Conservation (phyloP, 2,329 filamentous ascomycete species). For the Triangularia verruculosa region DNA sequence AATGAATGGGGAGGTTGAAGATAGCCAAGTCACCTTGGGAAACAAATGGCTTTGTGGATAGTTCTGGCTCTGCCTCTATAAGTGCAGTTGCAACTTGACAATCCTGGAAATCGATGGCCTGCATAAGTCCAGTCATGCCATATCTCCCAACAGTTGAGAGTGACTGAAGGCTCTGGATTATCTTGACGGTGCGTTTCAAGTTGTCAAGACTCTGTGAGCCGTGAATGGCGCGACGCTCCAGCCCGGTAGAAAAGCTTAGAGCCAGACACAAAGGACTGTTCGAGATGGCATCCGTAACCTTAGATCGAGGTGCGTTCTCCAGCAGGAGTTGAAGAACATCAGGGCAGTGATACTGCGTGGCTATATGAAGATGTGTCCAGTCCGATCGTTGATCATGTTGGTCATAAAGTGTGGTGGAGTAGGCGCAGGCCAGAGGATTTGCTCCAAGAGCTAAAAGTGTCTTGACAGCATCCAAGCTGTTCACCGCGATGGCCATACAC, state of each 20-base stretch:
- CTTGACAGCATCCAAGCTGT: not conserved
- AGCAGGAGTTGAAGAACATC: not conserved
- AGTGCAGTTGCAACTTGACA: not conserved
- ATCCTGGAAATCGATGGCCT: not conserved
- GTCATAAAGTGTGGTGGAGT: no score
- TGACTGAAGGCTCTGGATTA: not conserved
- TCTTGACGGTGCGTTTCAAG: not conserved
- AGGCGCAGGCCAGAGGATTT: no score
- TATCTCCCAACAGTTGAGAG: not conserved
- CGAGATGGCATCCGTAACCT: not conserved
- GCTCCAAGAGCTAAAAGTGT: no score
- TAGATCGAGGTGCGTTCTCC: not conserved
- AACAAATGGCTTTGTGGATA: no score
- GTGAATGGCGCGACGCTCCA: not conserved
- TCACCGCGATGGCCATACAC: not conserved
- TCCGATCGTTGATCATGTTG: no score
- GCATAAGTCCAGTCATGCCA: not conserved
- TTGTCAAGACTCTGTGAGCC: not conserved
- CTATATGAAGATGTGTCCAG: not conserved
- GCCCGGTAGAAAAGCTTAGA: not conserved
- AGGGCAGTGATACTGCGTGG: not conserved
- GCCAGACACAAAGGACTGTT: not conserved
- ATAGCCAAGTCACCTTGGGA: no score
- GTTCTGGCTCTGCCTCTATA: not conserved
- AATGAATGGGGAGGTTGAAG: no score